These are phyloP conservation scores for Psilocybe cubensis DNA, from an alignment of 768 basidiomycete species.

Conservation along the genomic window DNA sequence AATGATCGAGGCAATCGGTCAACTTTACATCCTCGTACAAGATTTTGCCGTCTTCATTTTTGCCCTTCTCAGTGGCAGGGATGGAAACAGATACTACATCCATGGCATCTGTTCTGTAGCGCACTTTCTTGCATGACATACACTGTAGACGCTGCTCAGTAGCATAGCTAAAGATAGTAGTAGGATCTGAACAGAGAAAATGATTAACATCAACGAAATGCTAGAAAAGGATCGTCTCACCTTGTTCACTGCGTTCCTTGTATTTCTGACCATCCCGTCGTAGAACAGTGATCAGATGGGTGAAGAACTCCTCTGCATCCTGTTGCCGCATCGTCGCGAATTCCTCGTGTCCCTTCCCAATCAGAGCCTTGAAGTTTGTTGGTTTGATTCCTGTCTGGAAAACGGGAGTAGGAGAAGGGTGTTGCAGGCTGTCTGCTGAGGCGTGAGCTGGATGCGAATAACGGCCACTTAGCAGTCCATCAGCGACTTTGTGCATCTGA, in stretches of 20 bases:
- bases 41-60: conserved; percentile 62
- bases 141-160: conserved; percentile 91
- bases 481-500: conserved; percentile 90
- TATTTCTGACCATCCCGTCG: conserved; percentile 64
- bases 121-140: conserved; percentile 71
- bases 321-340: conserved; percentile 98
- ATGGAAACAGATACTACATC: conserved; percentile 86
- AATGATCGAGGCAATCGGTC: conserved; percentile 58
- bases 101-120: conserved; percentile 76
- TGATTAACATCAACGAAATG: neutral
- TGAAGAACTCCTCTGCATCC: conserved; percentile 94
- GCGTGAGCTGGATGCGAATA: conserved; percentile 69
- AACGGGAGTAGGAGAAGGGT: conserved; percentile 44
- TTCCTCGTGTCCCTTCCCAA: conserved; percentile 92
- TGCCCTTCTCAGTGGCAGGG: conserved; percentile 61
- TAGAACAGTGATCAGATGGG: conserved; percentile 75
- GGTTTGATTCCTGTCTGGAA: conserved; percentile 91
- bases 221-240: conserved; percentile 21
- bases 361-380: conserved; percentile 80
- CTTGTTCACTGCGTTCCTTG: conserved; percentile 38
- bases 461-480: conserved; percentile 91
- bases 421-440: conserved; percentile 16
- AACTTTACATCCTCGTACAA: conserved; percentile 67
- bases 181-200: conserved; percentile 54
- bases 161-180: conserved; percentile 77